phyloP scores from a whole-genome alignment of 164 flowering plant species.

The Taxillus chinensis region DNA sequence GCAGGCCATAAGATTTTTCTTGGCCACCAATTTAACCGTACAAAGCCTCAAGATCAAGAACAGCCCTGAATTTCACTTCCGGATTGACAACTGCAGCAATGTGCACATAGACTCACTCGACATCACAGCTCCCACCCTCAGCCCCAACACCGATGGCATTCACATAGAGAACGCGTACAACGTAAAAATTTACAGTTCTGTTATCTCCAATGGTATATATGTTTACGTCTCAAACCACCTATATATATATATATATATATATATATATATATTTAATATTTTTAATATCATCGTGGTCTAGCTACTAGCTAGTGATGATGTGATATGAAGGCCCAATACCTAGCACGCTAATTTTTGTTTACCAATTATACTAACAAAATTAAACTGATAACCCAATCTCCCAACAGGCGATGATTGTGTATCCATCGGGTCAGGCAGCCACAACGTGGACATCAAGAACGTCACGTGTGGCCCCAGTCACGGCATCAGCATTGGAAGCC shows the following conservation, averaged over 20 bases:
- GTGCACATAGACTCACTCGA: conserved; percentile 47
- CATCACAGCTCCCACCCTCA: conserved; percentile 51
- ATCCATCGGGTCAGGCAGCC: conserved; percentile 70
- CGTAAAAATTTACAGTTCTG: conserved; percentile 55
- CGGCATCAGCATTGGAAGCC: conserved; percentile 94
- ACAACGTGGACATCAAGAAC: conserved; percentile 61
- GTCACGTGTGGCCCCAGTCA: conserved; percentile 87
- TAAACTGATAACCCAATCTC: background rate
- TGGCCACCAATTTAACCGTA: conserved; percentile 59
- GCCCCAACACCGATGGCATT: conserved; percentile 92
- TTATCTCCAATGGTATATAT: conserved; percentile 51
- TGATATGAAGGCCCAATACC: background rate
- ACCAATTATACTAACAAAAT: background rate
- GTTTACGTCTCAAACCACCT: no score
- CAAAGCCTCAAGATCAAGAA: conserved; percentile 53
- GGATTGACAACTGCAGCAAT: conserved; percentile 53
- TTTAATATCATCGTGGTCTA: no score
- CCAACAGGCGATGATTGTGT: conserved; percentile 73
- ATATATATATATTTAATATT: no score
- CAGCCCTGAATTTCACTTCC: conserved; percentile 78
- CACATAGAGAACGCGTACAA: conserved; percentile 60
- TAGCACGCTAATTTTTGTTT: background rate
- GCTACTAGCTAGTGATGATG: no score
- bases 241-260: no score
- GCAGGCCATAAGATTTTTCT: conserved; percentile 75